A percentile compares a stretch with the other conserved stretches of the same genome.
These are phyloP conservation scores for Triangularia setosa DNA, from an alignment of 2,329 filamentous ascomycete species.

Conservation along the genomic window DNA sequence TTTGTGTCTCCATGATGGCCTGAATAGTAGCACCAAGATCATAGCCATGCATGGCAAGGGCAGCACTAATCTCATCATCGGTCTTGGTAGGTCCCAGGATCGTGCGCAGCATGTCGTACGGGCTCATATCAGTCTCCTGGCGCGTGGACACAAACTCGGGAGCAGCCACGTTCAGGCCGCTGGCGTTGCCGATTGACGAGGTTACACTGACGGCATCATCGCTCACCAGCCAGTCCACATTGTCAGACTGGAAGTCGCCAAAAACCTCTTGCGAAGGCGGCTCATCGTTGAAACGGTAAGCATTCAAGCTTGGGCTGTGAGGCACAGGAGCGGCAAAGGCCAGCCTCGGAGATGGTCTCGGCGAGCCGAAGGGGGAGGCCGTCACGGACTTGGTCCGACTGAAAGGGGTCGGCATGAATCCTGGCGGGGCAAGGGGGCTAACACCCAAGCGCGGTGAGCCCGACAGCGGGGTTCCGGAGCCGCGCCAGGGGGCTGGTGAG, in stretches of 20 bases:
- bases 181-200: slow-evolving; percentile 66
- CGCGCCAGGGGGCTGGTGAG: slow-evolving; percentile 91
- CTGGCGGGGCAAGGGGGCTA: slow-evolving; percentile 78
- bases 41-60: slow-evolving; percentile 83
- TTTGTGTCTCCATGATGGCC: slow-evolving; percentile 86
- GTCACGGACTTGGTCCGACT: slow-evolving; percentile 71
- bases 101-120: slow-evolving; percentile 94
- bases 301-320: slow-evolving; percentile 88
- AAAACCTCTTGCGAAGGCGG: slow-evolving; percentile 80
- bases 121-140: slow-evolving; percentile 86
- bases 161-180: slow-evolving; percentile 71
- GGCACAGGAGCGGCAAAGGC: slow-evolving; percentile 85
- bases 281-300: slow-evolving; percentile 82
- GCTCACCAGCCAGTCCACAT: slow-evolving; percentile 95
- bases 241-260: slow-evolving; percentile 87
- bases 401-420: slow-evolving; percentile 76
- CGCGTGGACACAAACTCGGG: slow-evolving; percentile 69
- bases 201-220: slow-evolving; percentile 78
- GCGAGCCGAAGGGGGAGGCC: slow-evolving; percentile 89
- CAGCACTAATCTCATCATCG: slow-evolving; percentile 92
- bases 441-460: slow-evolving; percentile 79
- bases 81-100: slow-evolving; percentile 85
- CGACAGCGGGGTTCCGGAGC: slow-evolving; percentile 73
- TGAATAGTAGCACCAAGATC: slow-evolving; percentile 90
- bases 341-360: slow-evolving; percentile 85